Percentiles rank a stretch among this genome's conserved stretches.
Evolutionary conservation across 1,139 yeast species (phyloP).

Genomic region (Hemisphaericaspora subhashii): DNA sequence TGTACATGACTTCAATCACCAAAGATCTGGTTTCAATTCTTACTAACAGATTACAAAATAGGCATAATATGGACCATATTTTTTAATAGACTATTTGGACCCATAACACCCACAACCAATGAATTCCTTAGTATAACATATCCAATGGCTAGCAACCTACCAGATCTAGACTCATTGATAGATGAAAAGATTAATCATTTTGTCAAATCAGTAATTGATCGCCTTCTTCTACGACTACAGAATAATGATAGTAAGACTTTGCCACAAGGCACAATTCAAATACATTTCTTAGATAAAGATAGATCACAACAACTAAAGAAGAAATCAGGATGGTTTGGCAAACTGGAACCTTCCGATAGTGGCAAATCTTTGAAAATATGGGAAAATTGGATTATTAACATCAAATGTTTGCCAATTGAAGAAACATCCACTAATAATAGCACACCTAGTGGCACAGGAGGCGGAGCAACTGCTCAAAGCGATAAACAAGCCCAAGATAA

Average conservation of each 20-base stretch:
- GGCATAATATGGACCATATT: conserved; percentile 69
- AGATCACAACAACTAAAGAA: conserved; percentile 23
- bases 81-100: conserved; percentile 71
- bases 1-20: conserved; percentile 20
- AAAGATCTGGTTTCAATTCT: too few species aligned
- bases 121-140: conserved; percentile 48
- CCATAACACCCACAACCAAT: conserved; percentile 53
- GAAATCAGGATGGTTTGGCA: conserved; percentile 47
- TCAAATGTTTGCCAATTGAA: conserved; percentile 35
- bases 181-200: conserved; percentile 42
- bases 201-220: conserved; percentile 29
- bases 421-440: conserved; percentile 4
- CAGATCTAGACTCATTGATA: conserved; percentile 46
- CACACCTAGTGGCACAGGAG: conserved; percentile 6
- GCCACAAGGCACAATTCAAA: conserved; percentile 9
- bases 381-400: conserved; percentile 45
- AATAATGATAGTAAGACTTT: background rate
- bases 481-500: conserved; percentile 5
- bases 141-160: conserved; percentile 42
- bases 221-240: background rate
- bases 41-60: conserved; percentile 21
- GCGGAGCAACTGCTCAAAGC: conserved; percentile 5
- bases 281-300: conserved; percentile 14
- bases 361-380: conserved; percentile 28
- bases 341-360: conserved; percentile 10